Percentiles rank a stretch among this genome's conserved stretches.
These are phyloP conservation scores for Diaporthe citrichinensis DNA, from an alignment of 2,329 filamentous ascomycete species.

Conservation along the genomic window DNA sequence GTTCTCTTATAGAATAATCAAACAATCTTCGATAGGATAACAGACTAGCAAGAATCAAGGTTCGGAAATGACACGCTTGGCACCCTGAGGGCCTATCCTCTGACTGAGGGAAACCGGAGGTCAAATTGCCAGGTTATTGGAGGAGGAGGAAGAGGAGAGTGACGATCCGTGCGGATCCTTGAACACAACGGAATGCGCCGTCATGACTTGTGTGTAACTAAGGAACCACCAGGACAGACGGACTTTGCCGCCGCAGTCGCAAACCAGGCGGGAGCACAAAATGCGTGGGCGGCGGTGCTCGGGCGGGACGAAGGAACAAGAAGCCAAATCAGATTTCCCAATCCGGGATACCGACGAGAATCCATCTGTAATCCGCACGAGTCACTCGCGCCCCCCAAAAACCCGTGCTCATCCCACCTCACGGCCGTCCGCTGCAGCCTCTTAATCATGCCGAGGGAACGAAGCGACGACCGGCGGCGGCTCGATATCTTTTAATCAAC, in stretches of 20 bases:
- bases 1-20: background rate
- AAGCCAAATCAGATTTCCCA: background rate
- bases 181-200: background rate
- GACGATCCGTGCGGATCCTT: background rate
- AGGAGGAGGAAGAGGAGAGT: background rate
- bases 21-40: background rate
- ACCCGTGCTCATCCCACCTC: background rate
- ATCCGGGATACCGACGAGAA: background rate
- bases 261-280: background rate
- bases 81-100: background rate
- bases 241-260: constrained; percentile 5
- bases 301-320: background rate
- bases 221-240: background rate
- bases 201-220: background rate
- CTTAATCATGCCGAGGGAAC: background rate
- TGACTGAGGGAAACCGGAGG: background rate
- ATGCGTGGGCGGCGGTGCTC: background rate
- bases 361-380: background rate
- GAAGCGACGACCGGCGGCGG: background rate
- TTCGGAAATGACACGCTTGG: background rate
- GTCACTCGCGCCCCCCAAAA: background rate
- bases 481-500: constrained; percentile 14
- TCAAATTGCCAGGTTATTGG: too few species aligned
- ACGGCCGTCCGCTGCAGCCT: constrained; percentile 1
- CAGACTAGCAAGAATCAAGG: background rate